These are phyloP conservation scores for Aureobasidium namibiae DNA, from an alignment of 2,329 filamentous ascomycete genomes.

Conservation along the genomic window DNA sequence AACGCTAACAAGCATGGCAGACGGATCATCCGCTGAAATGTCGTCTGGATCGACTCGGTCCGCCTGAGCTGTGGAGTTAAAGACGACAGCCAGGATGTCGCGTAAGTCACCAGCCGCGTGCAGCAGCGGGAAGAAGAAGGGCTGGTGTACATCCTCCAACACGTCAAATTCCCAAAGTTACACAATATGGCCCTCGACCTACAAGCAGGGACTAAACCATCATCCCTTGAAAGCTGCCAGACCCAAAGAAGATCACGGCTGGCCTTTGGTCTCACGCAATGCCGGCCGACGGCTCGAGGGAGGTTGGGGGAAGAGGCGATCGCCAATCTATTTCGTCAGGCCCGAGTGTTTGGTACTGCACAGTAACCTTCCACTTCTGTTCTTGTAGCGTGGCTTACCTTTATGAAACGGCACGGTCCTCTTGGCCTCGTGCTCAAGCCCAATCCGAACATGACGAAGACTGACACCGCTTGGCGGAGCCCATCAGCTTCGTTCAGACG, in stretches of 20 bases:
- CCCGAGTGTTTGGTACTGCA: conserved; percentile 4
- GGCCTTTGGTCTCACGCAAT: background rate
- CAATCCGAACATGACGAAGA: background rate
- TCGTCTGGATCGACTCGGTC: conserved; percentile 9
- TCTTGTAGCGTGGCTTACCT: conserved; percentile 7
- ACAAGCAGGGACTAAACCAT: background rate
- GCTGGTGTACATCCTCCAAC: conserved; percentile 3
- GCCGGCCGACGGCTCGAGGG: background rate
- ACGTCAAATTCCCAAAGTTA: conserved; percentile 3
- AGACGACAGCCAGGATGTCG: background rate
- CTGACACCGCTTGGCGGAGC: conserved; percentile 6
- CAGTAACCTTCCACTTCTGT: background rate
- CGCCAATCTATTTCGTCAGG: background rate
- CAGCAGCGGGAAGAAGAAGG: background rate
- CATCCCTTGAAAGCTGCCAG: background rate
- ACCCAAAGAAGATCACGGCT: background rate
- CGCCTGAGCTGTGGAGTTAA: conserved; percentile 11
- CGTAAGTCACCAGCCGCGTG: conserved; percentile 3
- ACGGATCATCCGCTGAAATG: background rate
- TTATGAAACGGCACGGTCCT: conserved; percentile 4
- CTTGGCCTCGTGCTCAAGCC: background rate
- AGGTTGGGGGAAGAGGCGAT: conserved; percentile 1
- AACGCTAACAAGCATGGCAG: conserved; percentile 8
- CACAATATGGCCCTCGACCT: background rate
- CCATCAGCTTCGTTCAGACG: background rate